These are phyloP conservation scores for Besnoitia besnoiti DNA, from an alignment of 169 alveolate species.

Conservation along the genomic window DNA sequence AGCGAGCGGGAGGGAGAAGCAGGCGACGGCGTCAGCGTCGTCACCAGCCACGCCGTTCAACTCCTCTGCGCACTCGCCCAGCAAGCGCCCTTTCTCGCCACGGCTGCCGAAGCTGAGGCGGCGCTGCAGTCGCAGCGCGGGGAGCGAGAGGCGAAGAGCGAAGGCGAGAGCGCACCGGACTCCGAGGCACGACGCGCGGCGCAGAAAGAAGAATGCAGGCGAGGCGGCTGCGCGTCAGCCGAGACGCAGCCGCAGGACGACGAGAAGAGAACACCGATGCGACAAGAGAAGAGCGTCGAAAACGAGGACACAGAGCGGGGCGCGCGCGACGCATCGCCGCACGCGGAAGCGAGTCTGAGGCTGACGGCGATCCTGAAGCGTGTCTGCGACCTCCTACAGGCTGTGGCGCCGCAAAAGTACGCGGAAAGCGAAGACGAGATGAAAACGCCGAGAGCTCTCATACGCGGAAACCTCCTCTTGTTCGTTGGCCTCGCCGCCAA, in stretches of 20 bases:
- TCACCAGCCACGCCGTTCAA: not conserved
- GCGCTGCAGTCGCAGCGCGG: not conserved
- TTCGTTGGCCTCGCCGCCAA: constrained; percentile 8
- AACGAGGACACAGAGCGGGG: not conserved
- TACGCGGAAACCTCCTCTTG: constrained; percentile 8
- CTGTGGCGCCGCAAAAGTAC: not conserved
- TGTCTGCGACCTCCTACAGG: not conserved
- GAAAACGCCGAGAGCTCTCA: not conserved
- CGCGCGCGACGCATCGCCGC: too few relatives aligned
- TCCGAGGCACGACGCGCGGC: not conserved
- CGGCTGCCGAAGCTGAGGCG: not conserved
- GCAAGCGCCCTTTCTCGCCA: not conserved
- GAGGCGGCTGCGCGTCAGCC: not conserved
- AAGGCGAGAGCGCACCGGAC: not conserved
- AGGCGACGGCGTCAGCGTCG: not conserved
- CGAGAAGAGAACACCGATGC: not conserved
- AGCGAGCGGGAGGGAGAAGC: not conserved
- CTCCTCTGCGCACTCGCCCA: constrained; percentile 6
- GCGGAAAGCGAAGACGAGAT: not conserved
- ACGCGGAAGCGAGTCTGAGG: not conserved
- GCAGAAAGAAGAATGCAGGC: not conserved
- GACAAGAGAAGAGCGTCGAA: not conserved
- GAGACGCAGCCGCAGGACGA: constrained; percentile 9
- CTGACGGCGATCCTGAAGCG: not conserved
- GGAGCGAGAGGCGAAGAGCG: not conserved